A percentile compares a stretch with the other conserved stretches of the same genome.
These are phyloP conservation scores for Silene uniflora DNA, from an alignment of 148 eudicot species.

Conservation along the genomic window DNA sequence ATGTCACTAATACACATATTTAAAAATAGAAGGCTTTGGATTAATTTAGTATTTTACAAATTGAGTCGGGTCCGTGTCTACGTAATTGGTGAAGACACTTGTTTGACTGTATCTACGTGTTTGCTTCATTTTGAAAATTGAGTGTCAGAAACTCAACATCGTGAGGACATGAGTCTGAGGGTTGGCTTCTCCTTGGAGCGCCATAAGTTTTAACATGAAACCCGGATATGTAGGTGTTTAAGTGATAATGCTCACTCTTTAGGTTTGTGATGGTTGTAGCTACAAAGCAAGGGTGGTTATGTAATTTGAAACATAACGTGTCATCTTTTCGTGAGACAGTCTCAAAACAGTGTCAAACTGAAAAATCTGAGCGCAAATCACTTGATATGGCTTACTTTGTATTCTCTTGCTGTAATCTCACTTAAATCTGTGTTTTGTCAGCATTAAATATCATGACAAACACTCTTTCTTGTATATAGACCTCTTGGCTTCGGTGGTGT, in stretches of 20 bases:
- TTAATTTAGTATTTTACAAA: too few relatives aligned
- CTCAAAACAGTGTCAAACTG: neutral
- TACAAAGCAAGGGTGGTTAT: neutral
- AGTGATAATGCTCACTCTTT: neutral
- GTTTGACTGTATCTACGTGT: neutral
- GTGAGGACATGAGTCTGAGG: neutral
- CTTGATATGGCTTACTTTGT: neutral
- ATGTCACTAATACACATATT: neutral
- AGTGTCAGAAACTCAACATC: neutral
- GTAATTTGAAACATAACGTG: neutral
- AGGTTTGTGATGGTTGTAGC: constrained; percentile 1
- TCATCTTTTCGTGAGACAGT: neutral
- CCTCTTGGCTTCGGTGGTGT: neutral
- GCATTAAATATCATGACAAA: neutral
- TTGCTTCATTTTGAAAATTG: neutral
- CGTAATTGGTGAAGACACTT: neutral
- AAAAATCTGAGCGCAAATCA: neutral
- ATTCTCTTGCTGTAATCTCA: neutral
- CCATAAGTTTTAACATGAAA: neutral
- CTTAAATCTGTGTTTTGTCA: neutral
- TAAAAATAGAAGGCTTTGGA: neutral
- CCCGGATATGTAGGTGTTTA: neutral
- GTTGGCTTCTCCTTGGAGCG: neutral
- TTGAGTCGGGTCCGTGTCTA: neutral
- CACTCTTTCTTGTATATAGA: neutral